Evolutionary conservation across 495 filamentous ascomycete genomes (phyloP).

Genomic region (Baudoinia panamericana): DNA sequence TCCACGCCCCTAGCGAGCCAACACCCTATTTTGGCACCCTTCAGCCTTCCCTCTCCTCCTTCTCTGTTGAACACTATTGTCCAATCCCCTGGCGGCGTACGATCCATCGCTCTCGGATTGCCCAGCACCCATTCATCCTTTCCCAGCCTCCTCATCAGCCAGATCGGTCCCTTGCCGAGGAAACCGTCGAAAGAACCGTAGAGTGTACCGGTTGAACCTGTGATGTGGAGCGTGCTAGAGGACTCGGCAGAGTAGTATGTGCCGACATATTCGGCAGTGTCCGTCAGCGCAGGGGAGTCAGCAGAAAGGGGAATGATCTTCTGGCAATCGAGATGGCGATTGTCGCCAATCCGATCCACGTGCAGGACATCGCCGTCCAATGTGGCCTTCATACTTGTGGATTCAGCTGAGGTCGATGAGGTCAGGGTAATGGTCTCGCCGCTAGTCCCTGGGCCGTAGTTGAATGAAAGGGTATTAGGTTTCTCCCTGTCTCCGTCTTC

Average conservation of each 20-base stretch:
- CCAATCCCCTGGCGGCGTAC: slow-evolving; percentile 11
- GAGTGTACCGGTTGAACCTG: slow-evolving; percentile 1
- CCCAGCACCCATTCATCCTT: slow-evolving; percentile 4
- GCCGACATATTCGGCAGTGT: slow-evolving; percentile 1
- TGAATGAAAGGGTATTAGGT: not conserved
- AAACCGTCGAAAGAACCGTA: slow-evolving; percentile 14
- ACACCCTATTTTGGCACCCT: slow-evolving; percentile 9
- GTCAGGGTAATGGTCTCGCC: slow-evolving; percentile 4
- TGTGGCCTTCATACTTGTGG: not conserved
- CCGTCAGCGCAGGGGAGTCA: no score
- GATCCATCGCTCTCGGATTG: slow-evolving; percentile 3
- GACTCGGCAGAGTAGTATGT: slow-evolving; percentile 7
- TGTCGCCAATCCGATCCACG: not conserved
- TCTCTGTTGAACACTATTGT: slow-evolving; percentile 10
- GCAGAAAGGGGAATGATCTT: not conserved
- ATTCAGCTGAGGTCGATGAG: not conserved
- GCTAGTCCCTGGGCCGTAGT: not conserved
- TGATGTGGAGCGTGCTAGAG: slow-evolving; percentile 3
- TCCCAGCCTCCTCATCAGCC: slow-evolving; percentile 7
- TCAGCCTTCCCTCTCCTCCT: slow-evolving; percentile 1
- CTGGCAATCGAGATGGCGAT: not conserved
- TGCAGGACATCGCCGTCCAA: slow-evolving; percentile 6
- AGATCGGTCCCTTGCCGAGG: slow-evolving; percentile 10
- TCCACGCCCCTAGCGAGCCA: slow-evolving; percentile 9
- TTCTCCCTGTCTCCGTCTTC: not conserved